A percentile compares a stretch with the other conserved stretches of the same genome.
phyloP scores from a whole-genome alignment of 495 filamentous ascomycete species.

The Evansstolkia leycettana region DNA sequence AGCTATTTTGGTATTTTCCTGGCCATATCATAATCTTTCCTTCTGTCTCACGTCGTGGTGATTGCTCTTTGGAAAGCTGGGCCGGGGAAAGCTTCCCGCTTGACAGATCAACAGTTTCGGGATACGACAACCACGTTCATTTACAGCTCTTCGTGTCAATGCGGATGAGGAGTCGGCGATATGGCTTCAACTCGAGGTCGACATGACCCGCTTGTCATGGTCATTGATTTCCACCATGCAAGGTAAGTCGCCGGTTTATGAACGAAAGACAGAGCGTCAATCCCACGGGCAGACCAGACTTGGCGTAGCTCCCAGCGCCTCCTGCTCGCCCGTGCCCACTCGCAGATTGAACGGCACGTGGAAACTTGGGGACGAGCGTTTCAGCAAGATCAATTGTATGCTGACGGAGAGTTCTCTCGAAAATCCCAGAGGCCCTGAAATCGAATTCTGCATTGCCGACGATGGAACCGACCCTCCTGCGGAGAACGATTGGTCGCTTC shows the following conservation, averaged over 20 bases:
- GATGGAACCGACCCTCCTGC: slow-evolving; percentile 67
- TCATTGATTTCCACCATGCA: slow-evolving; percentile 96
- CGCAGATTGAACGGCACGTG: no score
- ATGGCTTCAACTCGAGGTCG: slow-evolving; percentile 22
- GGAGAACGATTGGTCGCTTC: slow-evolving; percentile 83
- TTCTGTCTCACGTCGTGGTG: background rate
- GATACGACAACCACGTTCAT: background rate
- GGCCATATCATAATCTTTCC: background rate
- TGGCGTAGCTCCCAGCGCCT: background rate
- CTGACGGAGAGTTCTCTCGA: background rate
- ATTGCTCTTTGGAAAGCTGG: background rate
- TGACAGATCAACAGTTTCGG: background rate
- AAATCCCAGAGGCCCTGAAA: slow-evolving; percentile 68
- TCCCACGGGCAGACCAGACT: no score
- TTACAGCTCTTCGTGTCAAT: background rate
- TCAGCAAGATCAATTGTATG: no score
- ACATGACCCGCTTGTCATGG: slow-evolving; percentile 56
- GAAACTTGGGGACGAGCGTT: no score
- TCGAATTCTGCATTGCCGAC: slow-evolving; percentile 80
- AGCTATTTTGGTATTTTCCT: slow-evolving; percentile 6
- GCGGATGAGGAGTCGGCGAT: slow-evolving; percentile 9
- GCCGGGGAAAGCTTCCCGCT: background rate
- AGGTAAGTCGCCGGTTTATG: slow-evolving; percentile 32
- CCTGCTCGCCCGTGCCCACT: background rate
- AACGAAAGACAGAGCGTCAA: background rate